Base-by-base conservation (phyloP, 1,284 basidiomycete genomes). In the Tylopilus sp. region DNA sequence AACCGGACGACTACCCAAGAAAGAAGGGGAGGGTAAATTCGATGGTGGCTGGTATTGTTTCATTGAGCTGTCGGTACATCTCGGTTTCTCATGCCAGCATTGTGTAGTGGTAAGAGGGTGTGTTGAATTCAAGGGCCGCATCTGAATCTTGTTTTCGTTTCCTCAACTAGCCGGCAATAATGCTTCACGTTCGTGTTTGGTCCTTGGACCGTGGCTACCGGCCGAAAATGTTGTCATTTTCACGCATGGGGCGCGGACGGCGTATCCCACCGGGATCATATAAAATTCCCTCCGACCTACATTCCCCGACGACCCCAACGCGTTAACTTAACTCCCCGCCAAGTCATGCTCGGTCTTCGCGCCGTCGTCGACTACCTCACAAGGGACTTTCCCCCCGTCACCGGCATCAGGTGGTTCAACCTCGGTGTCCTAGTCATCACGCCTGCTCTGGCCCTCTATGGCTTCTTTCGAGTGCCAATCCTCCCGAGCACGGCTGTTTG, bases 371-470 rank as follows among this genome's bases (percentile, higher is more conserved):
- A 54, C 23, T 52, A 49, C 39, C 44, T 62, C 38, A 57, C 60
- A 7, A 55, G 51, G 46, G 60, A 58, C 15, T 77, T 81, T 54
- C 81, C 81, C 15, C 59, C 65, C 21, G 72, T 79, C 48, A 71
- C 64, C 16, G 76, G 79, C 4, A 58, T 82, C 21, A 71, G 84
- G 52, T 88, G 86, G 75, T 80, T 81, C 68, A 83, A 82, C 55
- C 69, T 92, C 52, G 76, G 72, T 19, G 76, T 87, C 38, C 71
- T 92, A 26, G 78, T 81, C 41, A 54, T 85, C 54, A 86, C 87
- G 1, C 89, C 89, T 3, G 67, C 76, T 10, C 60, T 90, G 48
- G 75, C 86, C 36, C 67, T 83, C 47, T 87, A 84, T 69, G 90
- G 88, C 7, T 59, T 86, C n/a, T 66, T 74, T 44, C 75, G 73